Conservation (phyloP, 2,329 filamentous ascomycete species). For the Ophiocordyceps camponoti-rufipedis region DNA sequence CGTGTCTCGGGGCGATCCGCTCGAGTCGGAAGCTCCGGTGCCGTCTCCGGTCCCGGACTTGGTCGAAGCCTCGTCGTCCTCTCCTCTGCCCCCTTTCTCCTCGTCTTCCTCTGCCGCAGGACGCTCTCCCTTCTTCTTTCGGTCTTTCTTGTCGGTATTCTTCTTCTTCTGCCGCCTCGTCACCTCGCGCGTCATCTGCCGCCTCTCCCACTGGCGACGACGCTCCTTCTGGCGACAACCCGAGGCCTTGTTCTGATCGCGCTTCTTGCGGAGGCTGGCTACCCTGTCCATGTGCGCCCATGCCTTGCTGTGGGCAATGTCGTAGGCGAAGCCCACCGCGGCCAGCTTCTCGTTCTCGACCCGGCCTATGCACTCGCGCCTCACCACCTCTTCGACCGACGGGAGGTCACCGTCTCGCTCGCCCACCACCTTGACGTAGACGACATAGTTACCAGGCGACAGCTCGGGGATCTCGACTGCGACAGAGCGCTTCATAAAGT, state of each 20-base stretch:
- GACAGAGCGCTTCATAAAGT: conserved; percentile 38
- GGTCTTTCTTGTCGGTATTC: conserved; percentile 16
- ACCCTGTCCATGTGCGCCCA: conserved; percentile 30
- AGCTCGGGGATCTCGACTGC: conserved; percentile 38
- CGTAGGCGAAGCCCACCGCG: conserved; percentile 38
- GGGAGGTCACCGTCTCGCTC: conserved; percentile 22
- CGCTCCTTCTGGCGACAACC: conserved; percentile 24
- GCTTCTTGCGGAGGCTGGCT: conserved; percentile 27
- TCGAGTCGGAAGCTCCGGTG: conserved; percentile 11
- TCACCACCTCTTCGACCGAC: conserved; percentile 38
- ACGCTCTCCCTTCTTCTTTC: conserved; percentile 8
- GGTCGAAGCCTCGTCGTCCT: conserved; percentile 2
- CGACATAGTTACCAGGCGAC: conserved; percentile 35
- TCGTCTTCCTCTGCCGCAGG: neutral
- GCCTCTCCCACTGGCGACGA: conserved; percentile 29
- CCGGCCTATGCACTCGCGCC: conserved; percentile 26
- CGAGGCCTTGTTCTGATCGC: conserved; percentile 29
- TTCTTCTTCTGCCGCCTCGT: conserved; percentile 22
- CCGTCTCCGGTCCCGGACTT: conserved; percentile 4
- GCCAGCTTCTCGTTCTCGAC: conserved; percentile 38
- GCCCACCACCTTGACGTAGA: conserved; percentile 36
- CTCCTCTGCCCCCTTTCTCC: conserved; percentile 1
- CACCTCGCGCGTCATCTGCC: conserved; percentile 24
- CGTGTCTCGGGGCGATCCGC: conserved; percentile 13
- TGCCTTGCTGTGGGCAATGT: conserved; percentile 41